Conservation (phyloP, 1,284 basidiomycete genomes). For the Marasmius sp. region DNA sequence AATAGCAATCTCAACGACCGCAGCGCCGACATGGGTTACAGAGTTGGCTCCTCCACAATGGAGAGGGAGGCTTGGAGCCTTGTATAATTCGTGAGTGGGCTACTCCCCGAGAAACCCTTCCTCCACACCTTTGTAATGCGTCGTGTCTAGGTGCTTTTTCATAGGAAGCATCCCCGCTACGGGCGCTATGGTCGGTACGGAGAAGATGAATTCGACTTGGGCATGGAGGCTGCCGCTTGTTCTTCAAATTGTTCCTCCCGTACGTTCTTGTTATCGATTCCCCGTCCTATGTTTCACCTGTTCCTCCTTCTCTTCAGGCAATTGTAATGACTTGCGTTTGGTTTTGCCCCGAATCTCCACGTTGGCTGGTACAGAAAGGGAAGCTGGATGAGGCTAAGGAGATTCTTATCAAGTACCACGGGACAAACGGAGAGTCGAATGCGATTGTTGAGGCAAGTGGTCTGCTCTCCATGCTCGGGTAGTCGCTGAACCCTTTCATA, state of each 20-base stretch:
- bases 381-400: slow-evolving; percentile 22
- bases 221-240: slow-evolving; percentile 27
- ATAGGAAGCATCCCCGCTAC: slow-evolving; percentile 28
- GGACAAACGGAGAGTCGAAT: slow-evolving; percentile 25
- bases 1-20: slow-evolving; percentile 28
- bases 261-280: slow-evolving; percentile 1
- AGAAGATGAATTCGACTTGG: slow-evolving; percentile 23
- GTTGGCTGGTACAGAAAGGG: slow-evolving; percentile 22
- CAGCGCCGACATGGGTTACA: slow-evolving; percentile 29
- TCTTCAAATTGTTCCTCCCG: slow-evolving; percentile 23
- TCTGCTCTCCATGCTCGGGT: no score
- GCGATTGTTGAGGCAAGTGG: slow-evolving; percentile 23
- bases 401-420: slow-evolving; percentile 25
- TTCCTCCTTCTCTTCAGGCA: slow-evolving; percentile 5
- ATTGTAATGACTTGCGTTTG: slow-evolving; percentile 25
- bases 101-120: neutral
- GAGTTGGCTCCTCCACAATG: slow-evolving; percentile 29
- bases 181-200: slow-evolving; percentile 28
- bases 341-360: slow-evolving; percentile 25
- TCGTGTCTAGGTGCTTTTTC: slow-evolving; percentile 24
- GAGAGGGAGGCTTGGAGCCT: slow-evolving; percentile 25
- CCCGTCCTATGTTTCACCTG: neutral
- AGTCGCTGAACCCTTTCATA: neutral
- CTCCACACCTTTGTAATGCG: neutral
- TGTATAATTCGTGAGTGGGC: slow-evolving; percentile 24